Percentiles rank a stretch among this genome's conserved stretches.
phyloP scores from a whole-genome alignment of 1,284 basidiomycete species.

The Golubevia sp. region DNA sequence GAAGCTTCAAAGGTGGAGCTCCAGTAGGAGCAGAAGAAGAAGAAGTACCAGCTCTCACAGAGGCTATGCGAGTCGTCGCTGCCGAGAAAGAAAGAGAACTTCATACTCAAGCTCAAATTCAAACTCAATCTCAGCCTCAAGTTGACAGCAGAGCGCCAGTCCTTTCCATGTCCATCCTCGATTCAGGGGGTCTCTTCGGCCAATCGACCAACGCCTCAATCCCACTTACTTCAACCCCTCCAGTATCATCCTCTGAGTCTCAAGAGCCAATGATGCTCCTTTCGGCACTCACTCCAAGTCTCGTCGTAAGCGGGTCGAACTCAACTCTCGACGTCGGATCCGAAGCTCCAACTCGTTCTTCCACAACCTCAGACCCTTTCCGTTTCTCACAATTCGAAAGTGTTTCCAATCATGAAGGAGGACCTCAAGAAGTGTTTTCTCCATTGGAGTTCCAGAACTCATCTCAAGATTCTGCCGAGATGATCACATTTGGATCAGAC shows the following conservation, averaged over 20 bases:
- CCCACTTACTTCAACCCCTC: no score
- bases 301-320: no score
- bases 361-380: neutral
- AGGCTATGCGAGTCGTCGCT: neutral
- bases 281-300: no score
- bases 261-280: no score
- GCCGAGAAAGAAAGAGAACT: neutral
- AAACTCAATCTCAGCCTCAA: neutral
- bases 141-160: neutral
- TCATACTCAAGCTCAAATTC: neutral
- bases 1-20: neutral
- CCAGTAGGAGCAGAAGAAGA: neutral
- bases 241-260: no score
- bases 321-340: neutral
- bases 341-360: neutral
- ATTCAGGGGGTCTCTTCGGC: no score
- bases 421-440: no score
- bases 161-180: neutral
- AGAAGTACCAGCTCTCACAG: neutral
- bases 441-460: no score
- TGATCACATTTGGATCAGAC: neutral
- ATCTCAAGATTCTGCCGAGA: neutral
- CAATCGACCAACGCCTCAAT: no score
- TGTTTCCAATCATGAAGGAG: neutral
- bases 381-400: neutral